A percentile compares a stretch with the other conserved stretches of the same genome.
Evolutionary conservation across 1,284 basidiomycete genomes (phyloP).

Genomic region (Pseudozyma sp.): DNA sequence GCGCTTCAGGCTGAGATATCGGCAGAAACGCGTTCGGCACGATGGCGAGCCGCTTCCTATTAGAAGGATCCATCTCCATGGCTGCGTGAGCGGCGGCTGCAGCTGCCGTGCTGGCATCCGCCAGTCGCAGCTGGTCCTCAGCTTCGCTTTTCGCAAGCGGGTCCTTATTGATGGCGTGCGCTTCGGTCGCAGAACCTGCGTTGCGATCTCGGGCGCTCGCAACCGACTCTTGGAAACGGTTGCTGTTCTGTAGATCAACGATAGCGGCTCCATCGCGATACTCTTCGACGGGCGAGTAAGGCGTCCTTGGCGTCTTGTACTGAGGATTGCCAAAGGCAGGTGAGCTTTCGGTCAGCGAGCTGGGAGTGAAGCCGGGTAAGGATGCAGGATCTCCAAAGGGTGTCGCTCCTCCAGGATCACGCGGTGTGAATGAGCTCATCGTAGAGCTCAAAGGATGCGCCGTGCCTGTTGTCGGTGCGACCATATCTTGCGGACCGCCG

Average conservation of each 20-base stretch:
- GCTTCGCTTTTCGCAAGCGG: neutral
- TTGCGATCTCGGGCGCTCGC: slow-evolving; percentile 18
- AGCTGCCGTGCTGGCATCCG: slow-evolving; percentile 34
- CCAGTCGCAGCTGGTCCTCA: slow-evolving; percentile 17
- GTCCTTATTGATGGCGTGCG: slow-evolving; percentile 5
- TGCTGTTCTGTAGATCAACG: slow-evolving; percentile 27
- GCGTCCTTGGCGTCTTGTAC: slow-evolving; percentile 60
- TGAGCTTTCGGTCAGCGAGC: slow-evolving; percentile 59
- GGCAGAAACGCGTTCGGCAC: slow-evolving; percentile 48
- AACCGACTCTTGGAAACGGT: slow-evolving; percentile 6
- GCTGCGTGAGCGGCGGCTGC: slow-evolving; percentile 35
- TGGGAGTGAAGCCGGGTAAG: slow-evolving; percentile 61
- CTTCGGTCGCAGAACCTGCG: slow-evolving; percentile 1
- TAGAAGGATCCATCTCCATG: slow-evolving; percentile 19
- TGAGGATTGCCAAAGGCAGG: slow-evolving; percentile 51
- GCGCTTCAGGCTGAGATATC: slow-evolving; percentile 17
- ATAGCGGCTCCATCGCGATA: slow-evolving; percentile 40
- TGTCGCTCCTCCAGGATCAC: slow-evolving; percentile 26
- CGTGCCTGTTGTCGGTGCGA: neutral
- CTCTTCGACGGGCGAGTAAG: slow-evolving; percentile 58
- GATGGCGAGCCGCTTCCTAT: slow-evolving; percentile 34
- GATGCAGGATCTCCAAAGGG: slow-evolving; percentile 58
- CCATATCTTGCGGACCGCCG: slow-evolving; percentile 6
- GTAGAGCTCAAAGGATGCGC: slow-evolving; percentile 17
- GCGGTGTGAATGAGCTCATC: slow-evolving; percentile 31